Conservation (phyloP, 495 filamentous ascomycete genomes). For the Bryoglossum gracile region DNA sequence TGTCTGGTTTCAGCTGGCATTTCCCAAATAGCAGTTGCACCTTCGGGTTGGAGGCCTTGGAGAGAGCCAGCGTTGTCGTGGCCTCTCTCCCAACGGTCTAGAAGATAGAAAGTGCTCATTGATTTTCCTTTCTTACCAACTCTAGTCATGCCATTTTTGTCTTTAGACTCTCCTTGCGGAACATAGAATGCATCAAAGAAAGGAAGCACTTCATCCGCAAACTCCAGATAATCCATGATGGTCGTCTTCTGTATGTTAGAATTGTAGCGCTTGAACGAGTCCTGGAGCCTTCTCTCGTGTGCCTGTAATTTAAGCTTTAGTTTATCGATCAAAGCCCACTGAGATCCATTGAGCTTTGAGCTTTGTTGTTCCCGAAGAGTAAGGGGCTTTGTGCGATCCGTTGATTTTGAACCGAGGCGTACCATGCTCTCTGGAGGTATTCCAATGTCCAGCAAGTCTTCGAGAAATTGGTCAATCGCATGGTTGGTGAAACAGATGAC, state of each 20-base stretch:
- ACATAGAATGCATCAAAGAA: slow-evolving; percentile 52
- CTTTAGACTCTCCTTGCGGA: slow-evolving; percentile 30
- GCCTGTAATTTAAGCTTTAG: slow-evolving; percentile 3
- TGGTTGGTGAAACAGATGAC: slow-evolving; percentile 64
- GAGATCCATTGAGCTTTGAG: slow-evolving; percentile 1
- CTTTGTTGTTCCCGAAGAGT: slow-evolving; percentile 38
- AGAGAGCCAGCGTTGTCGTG: slow-evolving; percentile 37
- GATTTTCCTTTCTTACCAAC: slow-evolving; percentile 42
- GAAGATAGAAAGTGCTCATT: slow-evolving; percentile 44
- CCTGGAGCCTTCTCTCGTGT: slow-evolving; percentile 15
- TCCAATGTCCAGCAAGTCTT: slow-evolving; percentile 58
- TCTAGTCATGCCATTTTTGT: slow-evolving; percentile 31
- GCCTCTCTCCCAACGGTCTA: slow-evolving; percentile 49
- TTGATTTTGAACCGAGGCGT: slow-evolving; percentile 59
- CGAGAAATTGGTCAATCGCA: slow-evolving; percentile 68
- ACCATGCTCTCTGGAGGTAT: slow-evolving; percentile 50
- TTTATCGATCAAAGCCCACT: slow-evolving; percentile 16
- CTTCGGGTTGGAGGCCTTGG: slow-evolving; percentile 22
- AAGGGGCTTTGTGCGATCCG: slow-evolving; percentile 39
- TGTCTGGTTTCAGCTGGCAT: slow-evolving; percentile 36
- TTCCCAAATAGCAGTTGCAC: slow-evolving; percentile 41
- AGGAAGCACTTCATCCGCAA: slow-evolving; percentile 40
- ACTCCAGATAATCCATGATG: slow-evolving; percentile 59
- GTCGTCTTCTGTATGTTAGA: slow-evolving; percentile 18
- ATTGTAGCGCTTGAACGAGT: slow-evolving; percentile 24